Base-by-base conservation (phyloP, 2,329 filamentous ascomycete genomes). In the Calycina herbarum region DNA sequence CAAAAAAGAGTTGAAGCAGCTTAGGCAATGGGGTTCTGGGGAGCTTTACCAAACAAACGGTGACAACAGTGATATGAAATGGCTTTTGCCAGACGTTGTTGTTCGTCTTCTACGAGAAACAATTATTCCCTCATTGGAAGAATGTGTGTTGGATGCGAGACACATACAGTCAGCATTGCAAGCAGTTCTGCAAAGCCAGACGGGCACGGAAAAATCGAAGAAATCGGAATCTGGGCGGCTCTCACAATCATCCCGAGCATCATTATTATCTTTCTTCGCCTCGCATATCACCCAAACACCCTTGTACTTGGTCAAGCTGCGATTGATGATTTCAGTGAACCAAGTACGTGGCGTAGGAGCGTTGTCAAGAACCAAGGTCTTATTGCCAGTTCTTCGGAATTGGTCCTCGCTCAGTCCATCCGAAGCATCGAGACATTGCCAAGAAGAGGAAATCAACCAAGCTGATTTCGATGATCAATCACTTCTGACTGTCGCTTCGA, bases 61-160 rank as follows among this genome's bases (percentile, higher is more conserved):
- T 42, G 76, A 79, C 15, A 81, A 79, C 2, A 78, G 79, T 20
- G 73, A 76, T 24, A 68, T 89, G 17, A 80, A 84, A 57, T 86
- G 85, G 81, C 81, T 96, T 63, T 77, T 84, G 3, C 74, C 79
- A 0, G 83, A 88, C 29, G 83, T 89, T 63, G 80, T 81, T 1
- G 79, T 83, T 56, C 88, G 86, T 65, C 78, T 96, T 24, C 74
- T 95, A 0, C 83, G 86, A 24, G 82, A 86, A 24, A 82, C 90
- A 45, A 78, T 97, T n/a, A 77, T 92, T 24, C 92, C 92, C 0
- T 86, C 85, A 1, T 79, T 97, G 10, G 94, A 97, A 77, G 95
- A 97, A 77, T 96, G 90, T 73, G 83, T 94, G 3, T 85, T 97
- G 70, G 93, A 98, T 74, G 80, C 86, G 3, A 85, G 84, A 33